Evolutionary conservation across 129 eudicot species (phyloP).

Genomic region (Oenanthe sinensis): DNA sequence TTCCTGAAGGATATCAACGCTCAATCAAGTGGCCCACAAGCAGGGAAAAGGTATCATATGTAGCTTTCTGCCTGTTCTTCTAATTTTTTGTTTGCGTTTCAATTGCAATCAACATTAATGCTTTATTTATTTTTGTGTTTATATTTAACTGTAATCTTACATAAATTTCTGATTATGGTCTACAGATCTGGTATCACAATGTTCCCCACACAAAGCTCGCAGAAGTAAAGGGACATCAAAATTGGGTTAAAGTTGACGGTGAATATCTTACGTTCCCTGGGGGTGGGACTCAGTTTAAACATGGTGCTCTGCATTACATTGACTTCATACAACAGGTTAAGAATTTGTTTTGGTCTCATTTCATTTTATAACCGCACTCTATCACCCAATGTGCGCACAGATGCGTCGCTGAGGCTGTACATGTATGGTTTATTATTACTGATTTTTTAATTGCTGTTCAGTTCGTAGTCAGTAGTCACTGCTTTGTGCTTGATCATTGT

Average conservation of each 20-base stretch:
- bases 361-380: background rate
- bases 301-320: conserved; percentile 54
- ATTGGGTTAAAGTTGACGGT: conserved; percentile 57
- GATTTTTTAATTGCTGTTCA: background rate
- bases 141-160: background rate
- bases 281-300: conserved; percentile 52
- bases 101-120: background rate
- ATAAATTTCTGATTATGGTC: background rate
- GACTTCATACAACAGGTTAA: conserved; percentile 35
- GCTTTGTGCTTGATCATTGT: background rate
- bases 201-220: conserved; percentile 47
- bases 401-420: background rate
- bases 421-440: background rate
- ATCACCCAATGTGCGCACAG: background rate
- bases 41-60: conserved; percentile 38
- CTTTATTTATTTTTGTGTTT: background rate
- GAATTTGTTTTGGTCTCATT: background rate
- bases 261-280: conserved; percentile 55
- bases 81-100: background rate
- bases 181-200: conserved; percentile 52
- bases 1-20: conserved; percentile 42
- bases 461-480: background rate
- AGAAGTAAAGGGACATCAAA: conserved; percentile 49
- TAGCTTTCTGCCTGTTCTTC: background rate
- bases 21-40: conserved; percentile 50